Base-by-base conservation (phyloP, 495 filamentous ascomycete species). In the Sordaria brevicollis region DNA sequence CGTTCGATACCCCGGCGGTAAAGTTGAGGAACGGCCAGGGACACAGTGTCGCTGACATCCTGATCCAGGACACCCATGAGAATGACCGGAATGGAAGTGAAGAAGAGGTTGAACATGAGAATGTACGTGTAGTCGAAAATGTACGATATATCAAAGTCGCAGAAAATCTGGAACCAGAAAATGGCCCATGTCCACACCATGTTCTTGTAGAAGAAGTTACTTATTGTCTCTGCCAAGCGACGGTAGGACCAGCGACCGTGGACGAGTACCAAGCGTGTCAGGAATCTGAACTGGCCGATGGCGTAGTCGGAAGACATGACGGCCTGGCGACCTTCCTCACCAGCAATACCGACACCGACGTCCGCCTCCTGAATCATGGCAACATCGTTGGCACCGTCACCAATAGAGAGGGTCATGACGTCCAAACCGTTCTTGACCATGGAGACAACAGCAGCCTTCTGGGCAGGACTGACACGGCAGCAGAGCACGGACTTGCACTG, bases 181-280 rank as follows among this genome's bases (percentile, higher is more conserved):
- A 99, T 90, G 31, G 93, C 88, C 75, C 97, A 93, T 17, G 93
- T 97, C 96, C 96, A 99, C 66, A 98, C 90, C 81, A 99, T 90
- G 82, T 97, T 98, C 91, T 99, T 99, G 87, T 99, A 99, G 84
- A 99, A 99, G 86, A 99, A 99, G 78, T 99, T 99, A 75, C 93
- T 92, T 73, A 94, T 97, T 34, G 91, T 91, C 85, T 99, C 96
- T 66, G 89, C 93, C 78, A 98, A 82, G 72, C 96, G 89, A 35
- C 94, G 86, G 80, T 99, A 99, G 38, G 92, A 96, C 92, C 95
- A 99, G 71, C 96, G 88, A 41, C 96, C 96, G 78, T 99, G 96
- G 35, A 99, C 94, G 62, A 99, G 87, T 67, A 98, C 87, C 65
- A 99, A 86, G 68, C 96, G 88, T 74, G 94, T 90, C 41, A 99